Base-by-base conservation (phyloP, 1,284 basidiomycete species). In the Leccinum fallax region DNA sequence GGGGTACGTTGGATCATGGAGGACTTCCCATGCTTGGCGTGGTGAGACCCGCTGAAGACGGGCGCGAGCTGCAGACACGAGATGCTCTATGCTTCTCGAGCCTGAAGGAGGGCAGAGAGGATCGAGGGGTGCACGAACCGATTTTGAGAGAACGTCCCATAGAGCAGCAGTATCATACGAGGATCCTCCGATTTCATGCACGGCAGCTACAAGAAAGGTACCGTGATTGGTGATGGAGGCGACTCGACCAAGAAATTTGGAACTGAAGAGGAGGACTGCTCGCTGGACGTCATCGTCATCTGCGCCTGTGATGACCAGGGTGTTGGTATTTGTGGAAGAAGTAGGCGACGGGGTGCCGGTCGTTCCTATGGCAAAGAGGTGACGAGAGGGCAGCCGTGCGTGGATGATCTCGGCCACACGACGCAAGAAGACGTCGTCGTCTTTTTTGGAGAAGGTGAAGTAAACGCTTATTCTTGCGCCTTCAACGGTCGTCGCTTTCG, bases 211-310 rank as follows among this genome's bases (percentile, higher is more conserved):
- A 77, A 84, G 84, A 43, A 76, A 69, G 28, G 74, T 76, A 34
- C 77, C 73, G 21, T 71, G 74, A 48, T 77, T 77, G 24, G 62
- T 66, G 10, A 79, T 74, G 38, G 73, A 69, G 40, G 76, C 71
- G 48, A 90, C 75, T 19, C 89, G 80, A 4, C 83, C 84, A 24
- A 88, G 75, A 68, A 92, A 87, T 71, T 90, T 90, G 38, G 86
- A 81, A 61, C 76, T 77, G 16, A 82, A 79, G 61, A 91, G 82
- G 15, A 88, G 78, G n/a, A 83, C 79, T 1, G 88, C 87, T 26
- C 88, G 83, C 60, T 86, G 81, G 21, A 90, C 80, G 58, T 83
- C 81, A 7, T 81, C 79, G 10, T 79, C 75, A 1, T 81, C 80
- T 10, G 86, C 84, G 16, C 83, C 82, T 60, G 81, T 82, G 61